phyloP scores from a whole-genome alignment of 1,139 yeast genomes.

The Petasospora rhodanensis region DNA sequence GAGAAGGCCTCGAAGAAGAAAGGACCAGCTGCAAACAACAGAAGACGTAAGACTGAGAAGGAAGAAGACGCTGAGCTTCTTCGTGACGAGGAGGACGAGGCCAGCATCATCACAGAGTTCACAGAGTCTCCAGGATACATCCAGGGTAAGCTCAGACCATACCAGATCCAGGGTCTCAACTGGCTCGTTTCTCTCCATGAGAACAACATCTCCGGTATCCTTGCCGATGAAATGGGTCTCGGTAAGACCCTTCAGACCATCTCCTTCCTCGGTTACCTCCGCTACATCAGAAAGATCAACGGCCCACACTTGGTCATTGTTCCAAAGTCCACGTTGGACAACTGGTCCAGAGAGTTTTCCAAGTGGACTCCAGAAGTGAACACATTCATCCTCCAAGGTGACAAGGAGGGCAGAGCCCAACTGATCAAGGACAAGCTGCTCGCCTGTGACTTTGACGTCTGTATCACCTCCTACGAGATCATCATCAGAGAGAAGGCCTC shows the following conservation, averaged over 20 bases:
- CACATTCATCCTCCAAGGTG: slow-evolving; percentile 67
- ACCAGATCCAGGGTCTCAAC: slow-evolving; percentile 89
- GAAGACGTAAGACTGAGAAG: slow-evolving; percentile 53
- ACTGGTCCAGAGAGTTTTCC: slow-evolving; percentile 74
- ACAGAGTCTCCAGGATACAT: slow-evolving; percentile 63
- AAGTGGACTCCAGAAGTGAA: slow-evolving; percentile 78
- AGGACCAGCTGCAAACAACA: slow-evolving; percentile 14
- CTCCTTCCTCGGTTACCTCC: slow-evolving; percentile 68
- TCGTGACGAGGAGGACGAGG: slow-evolving; percentile 44
- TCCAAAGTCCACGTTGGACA: slow-evolving; percentile 76
- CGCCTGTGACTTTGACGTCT: slow-evolving; percentile 65
- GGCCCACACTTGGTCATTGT: slow-evolving; percentile 76
- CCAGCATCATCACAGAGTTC: slow-evolving; percentile 47
- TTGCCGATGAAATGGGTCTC: slow-evolving; percentile 98
- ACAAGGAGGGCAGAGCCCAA: slow-evolving; percentile 57
- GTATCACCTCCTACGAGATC: slow-evolving; percentile 71
- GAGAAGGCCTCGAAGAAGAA: slow-evolving; percentile 23
- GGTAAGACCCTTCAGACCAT: slow-evolving; percentile 95
- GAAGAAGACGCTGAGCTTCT: slow-evolving; percentile 69
- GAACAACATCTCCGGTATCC: slow-evolving; percentile 81
- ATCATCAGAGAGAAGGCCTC: slow-evolving; percentile 69
- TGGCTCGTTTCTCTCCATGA: slow-evolving; percentile 85
- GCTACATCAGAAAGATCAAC: slow-evolving; percentile 52
- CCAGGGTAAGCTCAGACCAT: slow-evolving; percentile 64
- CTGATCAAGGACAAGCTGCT: slow-evolving; percentile 48